Conservation (phyloP, 768 basidiomycete species). For the Pleurotus sapidus region DNA sequence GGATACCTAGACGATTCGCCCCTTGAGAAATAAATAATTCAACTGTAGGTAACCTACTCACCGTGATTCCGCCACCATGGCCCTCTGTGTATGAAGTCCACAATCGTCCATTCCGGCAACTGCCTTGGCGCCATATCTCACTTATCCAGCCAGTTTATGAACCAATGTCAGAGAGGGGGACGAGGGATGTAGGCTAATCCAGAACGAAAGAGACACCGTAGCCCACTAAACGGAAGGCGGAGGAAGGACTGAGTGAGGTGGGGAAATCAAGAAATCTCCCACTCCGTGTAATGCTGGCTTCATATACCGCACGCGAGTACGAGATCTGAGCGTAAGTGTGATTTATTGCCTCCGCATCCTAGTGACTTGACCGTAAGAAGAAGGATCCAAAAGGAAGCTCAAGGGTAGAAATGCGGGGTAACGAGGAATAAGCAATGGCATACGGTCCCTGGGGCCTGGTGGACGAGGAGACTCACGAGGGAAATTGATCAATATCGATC, state of each 20-base stretch:
- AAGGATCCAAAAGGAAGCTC: conserved; percentile 2
- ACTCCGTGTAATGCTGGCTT: conserved; percentile 8
- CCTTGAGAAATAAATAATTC: background rate
- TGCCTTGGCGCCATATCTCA: conserved; percentile 19
- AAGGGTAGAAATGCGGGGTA: conserved; percentile 10
- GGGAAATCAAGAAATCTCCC: conserved; percentile 3
- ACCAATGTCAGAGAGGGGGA: background rate
- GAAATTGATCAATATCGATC: conserved; percentile 5
- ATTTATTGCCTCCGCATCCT: conserved; percentile 5
- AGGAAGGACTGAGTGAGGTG: background rate
- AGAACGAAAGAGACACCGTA: background rate
- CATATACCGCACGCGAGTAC: conserved; percentile 5
- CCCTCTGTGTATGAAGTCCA: conserved; percentile 57
- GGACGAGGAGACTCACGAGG: background rate
- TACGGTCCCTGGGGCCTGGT: background rate
- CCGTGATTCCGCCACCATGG: conserved; percentile 64
- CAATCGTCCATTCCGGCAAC: conserved; percentile 49
- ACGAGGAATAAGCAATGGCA: conserved; percentile 9
- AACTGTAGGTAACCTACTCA: conserved; percentile 19
- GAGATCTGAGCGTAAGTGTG: background rate
- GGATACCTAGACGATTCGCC: conserved; percentile 39
- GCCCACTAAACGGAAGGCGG: background rate
- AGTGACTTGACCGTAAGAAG: conserved; percentile 4
- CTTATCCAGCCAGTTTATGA: conserved; percentile 5
- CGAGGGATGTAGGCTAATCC: background rate